Conservation (phyloP, 345 rosid species). For the Lepidium didymum region DNA sequence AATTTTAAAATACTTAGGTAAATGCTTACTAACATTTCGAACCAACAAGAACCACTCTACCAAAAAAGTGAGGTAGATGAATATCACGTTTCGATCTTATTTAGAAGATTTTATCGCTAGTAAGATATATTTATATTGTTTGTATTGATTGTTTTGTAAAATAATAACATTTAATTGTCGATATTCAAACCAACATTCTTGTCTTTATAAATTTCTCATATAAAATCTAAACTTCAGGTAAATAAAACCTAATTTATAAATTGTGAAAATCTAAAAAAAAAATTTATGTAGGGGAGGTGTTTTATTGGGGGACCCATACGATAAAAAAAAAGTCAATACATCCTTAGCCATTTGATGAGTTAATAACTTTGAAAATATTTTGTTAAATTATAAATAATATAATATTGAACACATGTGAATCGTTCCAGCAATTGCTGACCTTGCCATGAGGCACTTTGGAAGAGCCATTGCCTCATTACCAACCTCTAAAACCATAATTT, state of each 20-base stretch:
- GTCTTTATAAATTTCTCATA: not conserved
- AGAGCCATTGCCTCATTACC: conserved; percentile 20
- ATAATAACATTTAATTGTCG: too few relatives aligned
- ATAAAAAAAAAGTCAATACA: conserved; percentile 19
- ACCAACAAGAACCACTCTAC: too few relatives aligned
- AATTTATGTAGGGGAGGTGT: conserved; percentile 17
- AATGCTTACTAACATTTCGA: too few relatives aligned
- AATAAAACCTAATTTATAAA: not conserved
- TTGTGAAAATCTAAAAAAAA: not conserved
- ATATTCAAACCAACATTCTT: too few relatives aligned
- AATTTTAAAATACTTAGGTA: too few relatives aligned
- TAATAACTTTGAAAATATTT: conserved; percentile 2
- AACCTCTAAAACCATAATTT: conserved; percentile 11
- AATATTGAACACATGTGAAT: conserved; percentile 21
- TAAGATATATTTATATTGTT: too few relatives aligned
- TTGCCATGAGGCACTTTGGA: conserved; percentile 17
- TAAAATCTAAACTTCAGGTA: not conserved
- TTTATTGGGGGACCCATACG: conserved; percentile 24
- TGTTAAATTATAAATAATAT: not conserved
- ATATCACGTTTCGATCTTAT: too few relatives aligned
- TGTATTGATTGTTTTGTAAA: too few relatives aligned
- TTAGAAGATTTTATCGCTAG: too few relatives aligned
- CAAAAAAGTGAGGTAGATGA: too few relatives aligned
- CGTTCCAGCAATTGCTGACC: conserved; percentile 28
- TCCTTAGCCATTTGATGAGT: conserved; percentile 5